Percentiles rank a stretch among this genome's conserved stretches.
These are phyloP conservation scores for Hydnomerulius pinastri DNA, from an alignment of 768 basidiomycete species.

Conservation along the genomic window DNA sequence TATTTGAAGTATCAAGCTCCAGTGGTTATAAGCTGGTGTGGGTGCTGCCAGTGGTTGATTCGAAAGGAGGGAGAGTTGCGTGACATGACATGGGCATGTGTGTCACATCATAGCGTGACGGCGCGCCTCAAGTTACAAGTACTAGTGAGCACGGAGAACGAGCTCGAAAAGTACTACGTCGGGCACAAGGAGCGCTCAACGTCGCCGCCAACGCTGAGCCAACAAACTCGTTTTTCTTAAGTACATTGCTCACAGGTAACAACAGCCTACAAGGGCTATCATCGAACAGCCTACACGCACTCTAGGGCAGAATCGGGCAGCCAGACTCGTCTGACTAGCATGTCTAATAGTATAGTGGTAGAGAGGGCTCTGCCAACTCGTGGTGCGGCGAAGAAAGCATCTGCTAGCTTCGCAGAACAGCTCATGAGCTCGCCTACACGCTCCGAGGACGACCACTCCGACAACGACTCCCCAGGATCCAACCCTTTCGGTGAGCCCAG, in stretches of 20 bases:
- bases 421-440: conserved; percentile 26
- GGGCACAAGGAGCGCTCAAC: no score
- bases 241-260: no score
- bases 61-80: no score
- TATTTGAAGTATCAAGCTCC: no score
- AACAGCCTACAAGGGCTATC: no score
- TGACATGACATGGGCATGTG: neutral
- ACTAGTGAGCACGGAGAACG: neutral
- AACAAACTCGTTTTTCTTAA: no score
- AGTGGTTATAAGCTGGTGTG: no score
- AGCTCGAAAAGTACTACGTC: no score
- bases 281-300: no score
- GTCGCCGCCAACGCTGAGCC: no score
- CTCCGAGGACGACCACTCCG: conserved; percentile 24
- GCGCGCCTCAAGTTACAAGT: neutral
- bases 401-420: conserved; percentile 34
- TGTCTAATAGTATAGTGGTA: conserved; percentile 13
- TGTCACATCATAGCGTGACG: neutral
- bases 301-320: neutral
- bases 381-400: conserved; percentile 36
- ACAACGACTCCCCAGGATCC: conserved; percentile 8
- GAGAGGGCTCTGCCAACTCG: conserved; percentile 28
- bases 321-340: conserved; percentile 4
- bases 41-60: no score
- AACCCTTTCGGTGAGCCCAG: conserved; percentile 28